Evolutionary conservation across 129 eudicot species (phyloP).

Genomic region (Artemisia tridentata): DNA sequence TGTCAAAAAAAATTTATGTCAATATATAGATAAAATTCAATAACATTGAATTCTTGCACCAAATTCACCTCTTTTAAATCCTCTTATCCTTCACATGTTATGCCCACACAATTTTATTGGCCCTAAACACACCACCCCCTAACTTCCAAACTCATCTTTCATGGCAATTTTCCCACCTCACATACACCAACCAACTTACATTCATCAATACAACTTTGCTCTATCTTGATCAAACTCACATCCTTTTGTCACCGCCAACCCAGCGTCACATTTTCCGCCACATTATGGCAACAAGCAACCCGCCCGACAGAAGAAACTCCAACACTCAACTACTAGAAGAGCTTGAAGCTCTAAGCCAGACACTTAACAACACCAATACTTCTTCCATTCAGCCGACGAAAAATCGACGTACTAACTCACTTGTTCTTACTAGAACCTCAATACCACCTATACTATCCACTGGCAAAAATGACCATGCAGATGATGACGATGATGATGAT

Average conservation of each 20-base stretch:
- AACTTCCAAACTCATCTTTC: conserved; percentile 22
- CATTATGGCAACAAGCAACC: conserved; percentile 47
- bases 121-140: conserved; percentile 44
- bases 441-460: conserved; percentile 50
- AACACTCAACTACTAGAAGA: conserved; percentile 72
- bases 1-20: background rate
- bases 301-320: conserved; percentile 48
- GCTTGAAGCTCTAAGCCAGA: conserved; percentile 73
- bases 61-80: conserved; percentile 15
- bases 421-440: conserved; percentile 64
- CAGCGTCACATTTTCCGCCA: background rate
- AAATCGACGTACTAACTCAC: conserved; percentile 72
- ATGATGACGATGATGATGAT: conserved; percentile 23
- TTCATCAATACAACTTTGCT: conserved; percentile 12
- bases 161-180: conserved; percentile 53
- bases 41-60: conserved; percentile 28
- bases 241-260: background rate
- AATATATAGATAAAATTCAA: background rate
- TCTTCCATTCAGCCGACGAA: conserved; percentile 32
- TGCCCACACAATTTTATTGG: conserved; percentile 60
- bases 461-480: conserved; percentile 26
- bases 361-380: conserved; percentile 61
- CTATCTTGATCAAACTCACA: background rate
- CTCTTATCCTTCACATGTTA: conserved; percentile 39
- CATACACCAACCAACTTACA: conserved; percentile 14